These are phyloP conservation scores for Boletus sp. DNA, from an alignment of 768 basidiomycete genomes.

Conservation along the genomic window DNA sequence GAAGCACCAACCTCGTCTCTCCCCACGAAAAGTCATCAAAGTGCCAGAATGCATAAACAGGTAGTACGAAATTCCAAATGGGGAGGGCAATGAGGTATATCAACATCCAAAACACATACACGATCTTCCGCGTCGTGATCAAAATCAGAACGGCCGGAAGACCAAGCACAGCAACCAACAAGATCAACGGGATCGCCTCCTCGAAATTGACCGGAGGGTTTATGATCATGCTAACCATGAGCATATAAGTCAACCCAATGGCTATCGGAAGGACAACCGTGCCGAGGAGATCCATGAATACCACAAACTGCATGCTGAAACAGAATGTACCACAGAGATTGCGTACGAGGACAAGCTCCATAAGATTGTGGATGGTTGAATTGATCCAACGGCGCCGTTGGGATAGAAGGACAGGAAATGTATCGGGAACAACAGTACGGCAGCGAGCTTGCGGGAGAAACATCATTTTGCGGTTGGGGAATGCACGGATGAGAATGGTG, in stretches of 20 bases:
- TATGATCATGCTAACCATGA: conserved; percentile 79
- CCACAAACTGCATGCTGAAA: conserved; percentile 99
- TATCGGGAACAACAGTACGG: conserved; percentile 93
- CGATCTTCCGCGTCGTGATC: conserved; percentile 89
- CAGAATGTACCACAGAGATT: conserved; percentile 99
- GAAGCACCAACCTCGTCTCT: conserved; percentile 76
- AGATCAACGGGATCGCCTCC: conserved; percentile 89
- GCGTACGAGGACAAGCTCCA: conserved; percentile 96
- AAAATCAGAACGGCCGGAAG: conserved; percentile 90
- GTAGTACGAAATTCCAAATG: conserved; percentile 93
- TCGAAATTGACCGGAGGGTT: conserved; percentile 81
- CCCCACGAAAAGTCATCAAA: conserved; percentile 99
- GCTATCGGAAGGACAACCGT: conserved; percentile 93
- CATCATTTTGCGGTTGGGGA: conserved; percentile 99
- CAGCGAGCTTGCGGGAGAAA: conserved; percentile 96
- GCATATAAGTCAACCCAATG: conserved; percentile 83
- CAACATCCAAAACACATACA: conserved; percentile 98
- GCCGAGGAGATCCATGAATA: conserved; percentile 93
- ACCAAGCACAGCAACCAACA: conserved; percentile 88
- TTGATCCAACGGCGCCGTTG: conserved; percentile 99
- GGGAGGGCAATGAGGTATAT: conserved; percentile 91
- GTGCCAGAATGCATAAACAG: conserved; percentile 97
- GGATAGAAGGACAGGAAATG: conserved; percentile 87
- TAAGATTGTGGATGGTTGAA: conserved; percentile 97
- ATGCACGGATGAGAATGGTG: conserved; percentile 92